Percentiles rank a stretch among this genome's conserved stretches.
Evolutionary conservation across 345 rosid species (phyloP).

Genomic region (Cochlearia excelsa): DNA sequence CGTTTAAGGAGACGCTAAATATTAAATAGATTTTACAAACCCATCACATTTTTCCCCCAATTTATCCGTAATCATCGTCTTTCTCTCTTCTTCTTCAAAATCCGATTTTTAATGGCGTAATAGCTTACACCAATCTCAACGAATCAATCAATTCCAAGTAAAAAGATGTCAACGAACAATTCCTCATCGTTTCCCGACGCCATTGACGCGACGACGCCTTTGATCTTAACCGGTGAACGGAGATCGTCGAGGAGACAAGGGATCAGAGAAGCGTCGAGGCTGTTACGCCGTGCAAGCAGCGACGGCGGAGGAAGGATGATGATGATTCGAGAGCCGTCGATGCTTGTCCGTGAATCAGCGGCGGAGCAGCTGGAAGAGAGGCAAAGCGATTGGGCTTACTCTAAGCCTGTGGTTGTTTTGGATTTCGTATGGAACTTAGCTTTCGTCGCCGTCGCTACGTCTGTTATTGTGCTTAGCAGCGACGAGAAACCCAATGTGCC

Average conservation of each 20-base stretch:
- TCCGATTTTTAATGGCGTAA: slow-evolving; percentile 27
- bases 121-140: slow-evolving; percentile 8
- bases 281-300: slow-evolving; percentile 90
- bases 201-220: slow-evolving; percentile 60
- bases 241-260: slow-evolving; percentile 64
- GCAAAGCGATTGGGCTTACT: slow-evolving; percentile 98
- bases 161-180: slow-evolving; percentile 27
- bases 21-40: no score
- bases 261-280: slow-evolving; percentile 74
- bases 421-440: slow-evolving; percentile 86
- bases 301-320: slow-evolving; percentile 49
- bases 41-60: no score
- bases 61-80: no score
- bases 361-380: slow-evolving; percentile 97
- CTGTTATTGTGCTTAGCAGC: slow-evolving; percentile 56
- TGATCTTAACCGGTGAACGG: slow-evolving; percentile 43
- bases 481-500: slow-evolving; percentile 67
- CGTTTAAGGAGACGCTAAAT: no score
- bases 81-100: not conserved
- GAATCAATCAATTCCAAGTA: not conserved
- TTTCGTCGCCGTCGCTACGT: slow-evolving; percentile 65
- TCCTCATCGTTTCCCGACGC: slow-evolving; percentile 35
- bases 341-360: slow-evolving; percentile 89
- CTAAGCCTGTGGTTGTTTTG: slow-evolving; percentile 83
- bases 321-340: slow-evolving; percentile 89